A percentile compares a stretch with the other conserved stretches of the same genome.
phyloP scores from a whole-genome alignment of 2,329 filamentous ascomycete genomes.

The Rugonectria rugulosa region DNA sequence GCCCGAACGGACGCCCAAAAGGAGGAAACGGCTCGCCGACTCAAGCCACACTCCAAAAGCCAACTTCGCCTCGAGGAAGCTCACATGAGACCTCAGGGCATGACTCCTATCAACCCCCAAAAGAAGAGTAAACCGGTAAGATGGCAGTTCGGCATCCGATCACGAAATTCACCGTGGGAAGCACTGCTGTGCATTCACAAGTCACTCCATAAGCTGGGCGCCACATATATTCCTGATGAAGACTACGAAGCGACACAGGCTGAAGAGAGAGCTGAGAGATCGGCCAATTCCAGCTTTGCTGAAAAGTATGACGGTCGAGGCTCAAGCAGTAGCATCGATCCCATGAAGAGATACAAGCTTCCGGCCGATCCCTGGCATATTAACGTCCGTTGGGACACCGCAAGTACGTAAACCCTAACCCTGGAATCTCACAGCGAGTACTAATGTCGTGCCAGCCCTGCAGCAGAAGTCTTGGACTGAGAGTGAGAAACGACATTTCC shows the following conservation, averaged over 20 bases:
- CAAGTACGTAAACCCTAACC: constrained; percentile 65
- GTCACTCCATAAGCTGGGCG: constrained; percentile 85
- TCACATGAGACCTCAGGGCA: constrained; percentile 64
- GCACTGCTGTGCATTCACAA: constrained; percentile 96
- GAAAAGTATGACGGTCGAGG: constrained; percentile 49
- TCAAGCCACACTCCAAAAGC: constrained; percentile 85
- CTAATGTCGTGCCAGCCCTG: constrained; percentile 45
- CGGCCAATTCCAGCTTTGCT: constrained; percentile 51
- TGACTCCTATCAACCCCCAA: constrained; percentile 68
- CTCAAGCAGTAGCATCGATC: constrained; percentile 55
- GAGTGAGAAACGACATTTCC: constrained; percentile 49
- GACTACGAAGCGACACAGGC: constrained; percentile 60
- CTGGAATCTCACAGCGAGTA: neutral
- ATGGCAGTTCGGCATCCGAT: constrained; percentile 98
- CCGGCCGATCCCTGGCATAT: constrained; percentile 96
- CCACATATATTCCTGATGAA: constrained; percentile 81
- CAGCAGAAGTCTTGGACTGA: constrained; percentile 34
- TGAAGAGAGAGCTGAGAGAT: constrained; percentile 47
- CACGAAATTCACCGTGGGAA: constrained; percentile 91
- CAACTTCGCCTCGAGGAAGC: constrained; percentile 73
- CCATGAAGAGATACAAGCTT: constrained; percentile 75
- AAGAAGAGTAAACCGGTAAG: constrained; percentile 84
- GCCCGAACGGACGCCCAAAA: constrained; percentile 75
- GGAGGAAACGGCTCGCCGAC: constrained; percentile 78
- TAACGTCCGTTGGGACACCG: constrained; percentile 85